Conservation (phyloP, 352 stramenopile species). For the Phytophthora quininea region DNA sequence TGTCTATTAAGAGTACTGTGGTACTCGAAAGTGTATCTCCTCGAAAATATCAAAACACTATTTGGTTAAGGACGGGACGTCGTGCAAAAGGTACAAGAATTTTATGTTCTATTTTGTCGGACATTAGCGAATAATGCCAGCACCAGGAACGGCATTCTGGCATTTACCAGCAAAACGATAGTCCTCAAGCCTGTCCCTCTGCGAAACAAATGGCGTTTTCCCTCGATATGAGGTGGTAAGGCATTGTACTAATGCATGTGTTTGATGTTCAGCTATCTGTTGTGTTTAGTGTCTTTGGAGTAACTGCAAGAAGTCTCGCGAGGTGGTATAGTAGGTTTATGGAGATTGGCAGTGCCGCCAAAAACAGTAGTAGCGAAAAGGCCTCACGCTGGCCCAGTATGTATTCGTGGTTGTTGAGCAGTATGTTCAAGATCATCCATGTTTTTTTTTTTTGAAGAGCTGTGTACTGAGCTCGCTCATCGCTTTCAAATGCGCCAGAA, state of each 20-base stretch:
- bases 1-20: conserved; percentile 1
- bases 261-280: conserved; percentile 1
- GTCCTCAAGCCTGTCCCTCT: not conserved
- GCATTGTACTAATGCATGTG: not conserved
- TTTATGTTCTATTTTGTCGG: too few relatives aligned
- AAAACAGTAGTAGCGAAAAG: not conserved
- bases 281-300: not conserved
- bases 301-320: not conserved
- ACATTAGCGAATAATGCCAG: too few relatives aligned
- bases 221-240: not conserved
- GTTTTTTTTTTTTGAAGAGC: conserved; percentile 23
- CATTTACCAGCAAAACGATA: not conserved
- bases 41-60: too few relatives aligned
- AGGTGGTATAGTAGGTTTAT: conserved; percentile 1
- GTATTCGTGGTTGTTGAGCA: conserved; percentile 4
- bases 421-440: conserved; percentile 19
- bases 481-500: not conserved
- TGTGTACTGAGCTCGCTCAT: not conserved
- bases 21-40: too few relatives aligned
- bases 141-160: not conserved
- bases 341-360: not conserved
- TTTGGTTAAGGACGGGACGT: too few relatives aligned
- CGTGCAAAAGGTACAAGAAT: too few relatives aligned
- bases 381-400: not conserved
- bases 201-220: not conserved